Evolutionary conservation across 306 rosid genomes (phyloP), one percentile per base, ranked within the genome.

Genomic region (Vicia sativa): DNA sequence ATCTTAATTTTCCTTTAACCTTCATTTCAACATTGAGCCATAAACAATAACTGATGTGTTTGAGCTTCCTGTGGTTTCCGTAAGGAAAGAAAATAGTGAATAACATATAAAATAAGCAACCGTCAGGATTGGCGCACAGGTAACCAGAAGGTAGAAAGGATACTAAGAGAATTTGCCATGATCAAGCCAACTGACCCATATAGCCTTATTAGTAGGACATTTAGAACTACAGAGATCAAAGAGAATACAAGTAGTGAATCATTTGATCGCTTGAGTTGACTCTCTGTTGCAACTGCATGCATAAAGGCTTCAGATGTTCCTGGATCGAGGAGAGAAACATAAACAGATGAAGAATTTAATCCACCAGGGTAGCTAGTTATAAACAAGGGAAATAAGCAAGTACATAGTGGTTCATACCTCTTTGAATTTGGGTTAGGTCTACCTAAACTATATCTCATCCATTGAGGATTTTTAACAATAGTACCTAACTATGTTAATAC

Each of bases 251-350:
- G 81, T 73, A 91, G 78, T 29, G 87, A 84, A 82, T 85, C 86
- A 80, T 93, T 93, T 67, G 96, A 87, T 56, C 76, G 87, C 80
- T 85, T 83, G 66, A 93, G 95, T 74, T 93, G 90, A 68, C 76
- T 80, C 77, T 90, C 95, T 10, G 84, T 80, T 66, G 95, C 96
- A 76, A 90, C 95, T n/a, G 98, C 97, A 57, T 93, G 96, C 65
- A 93, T 79, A 80, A 93, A 93, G 48, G 97, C 83, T 82, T 93
- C 98, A 55, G 98, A 93, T 46, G 97, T 93, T 78, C 98, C 97
- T 90, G 88, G 71, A 59, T 46, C 34, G 75, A 74, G 65, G 53
- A 21, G 35, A 23, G 3, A 38, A 25, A 43, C 19, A 72, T 42
- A 15, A 55, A 49, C 67, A 11, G 26, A 45, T 28, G 53, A 71